These are phyloP conservation scores for Aspergillus floridensis DNA, from an alignment of 2,329 filamentous ascomycete genomes.

Conservation along the genomic window DNA sequence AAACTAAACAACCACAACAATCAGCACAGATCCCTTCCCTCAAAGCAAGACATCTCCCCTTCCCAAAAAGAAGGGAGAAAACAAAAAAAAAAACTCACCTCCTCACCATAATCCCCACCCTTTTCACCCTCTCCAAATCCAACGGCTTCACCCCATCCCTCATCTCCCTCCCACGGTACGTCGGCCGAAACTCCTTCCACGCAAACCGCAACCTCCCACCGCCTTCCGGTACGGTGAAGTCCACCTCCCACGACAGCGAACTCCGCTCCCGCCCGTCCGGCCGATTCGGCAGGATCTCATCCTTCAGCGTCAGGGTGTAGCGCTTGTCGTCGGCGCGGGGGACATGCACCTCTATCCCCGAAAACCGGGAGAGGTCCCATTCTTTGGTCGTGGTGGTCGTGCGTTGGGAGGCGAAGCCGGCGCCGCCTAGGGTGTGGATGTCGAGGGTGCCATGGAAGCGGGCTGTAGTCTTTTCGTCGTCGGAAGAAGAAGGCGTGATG, in stretches of 20 bases:
- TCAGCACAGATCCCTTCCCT: constrained; percentile 10
- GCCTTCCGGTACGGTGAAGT: constrained; percentile 50
- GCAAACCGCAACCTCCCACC: constrained; percentile 52
- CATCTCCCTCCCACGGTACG: constrained; percentile 67
- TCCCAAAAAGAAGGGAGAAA: background rate
- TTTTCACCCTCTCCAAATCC: constrained; percentile 59
- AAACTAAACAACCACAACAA: constrained; percentile 54
- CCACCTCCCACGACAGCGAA: constrained; percentile 70
- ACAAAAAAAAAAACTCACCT: constrained; percentile 54
- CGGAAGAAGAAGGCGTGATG: constrained; percentile 27
- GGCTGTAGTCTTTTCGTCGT: constrained; percentile 33
- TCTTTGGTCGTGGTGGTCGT: constrained; percentile 56
- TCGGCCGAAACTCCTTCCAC: constrained; percentile 67
- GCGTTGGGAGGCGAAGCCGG: constrained; percentile 77
- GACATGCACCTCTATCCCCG: constrained; percentile 59
- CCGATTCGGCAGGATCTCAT: constrained; percentile 57
- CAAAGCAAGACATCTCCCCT: background rate
- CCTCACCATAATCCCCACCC: constrained; percentile 75
- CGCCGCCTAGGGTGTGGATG: constrained; percentile 71
- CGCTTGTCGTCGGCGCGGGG: constrained; percentile 57
- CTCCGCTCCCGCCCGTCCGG: constrained; percentile 67
- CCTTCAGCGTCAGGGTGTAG: constrained; percentile 75
- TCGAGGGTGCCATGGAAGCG: constrained; percentile 69
- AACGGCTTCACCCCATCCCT: constrained; percentile 62
- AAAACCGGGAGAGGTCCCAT: constrained; percentile 64